Base-by-base conservation (phyloP, 768 basidiomycete genomes). In the Fomitopsis pulvina region DNA sequence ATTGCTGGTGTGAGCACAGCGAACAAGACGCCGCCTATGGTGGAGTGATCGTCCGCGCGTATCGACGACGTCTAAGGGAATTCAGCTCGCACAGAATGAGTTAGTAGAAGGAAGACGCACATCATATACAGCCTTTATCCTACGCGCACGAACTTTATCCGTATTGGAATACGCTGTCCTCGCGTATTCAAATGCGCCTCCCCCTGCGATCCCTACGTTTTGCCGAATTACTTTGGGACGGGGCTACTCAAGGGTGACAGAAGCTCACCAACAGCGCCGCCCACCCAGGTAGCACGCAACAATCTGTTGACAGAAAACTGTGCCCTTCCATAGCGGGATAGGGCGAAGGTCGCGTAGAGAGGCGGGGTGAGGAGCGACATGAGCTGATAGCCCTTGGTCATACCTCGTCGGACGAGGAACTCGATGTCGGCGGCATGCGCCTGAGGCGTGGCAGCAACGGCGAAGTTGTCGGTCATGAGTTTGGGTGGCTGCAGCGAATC, bases 221-320 rank as follows among this genome's bases (percentile, higher is more conserved):
- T 26, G 46, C 47, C 7, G 8, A 32, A 32, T 16, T 20, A 11
- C 2, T 46, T 39, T 25, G 24, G 7, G 12, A 43, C 27, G 28
- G 5, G 16, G 25, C 41, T 22, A 20, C 48, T 39, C 26, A 21
- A 4, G 24, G 3, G 2, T 20, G 20, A 20, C 11, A 48, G 20
- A 40, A 12, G 37, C 69, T 32, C 59, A 81, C 87, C 87, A 44
- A 66, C 68, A 16, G 75, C 63, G 26, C 87, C 84, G 16, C 83
- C 82, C 4, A 82, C 58, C 87, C 86, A 89, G 14, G 85, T 85
- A 27, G 85, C 80, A 11, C 85, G 79, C 29, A 90, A 71, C 14
- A 82, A 57, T 24, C 76, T 76, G 58, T 86, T 89, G 34, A 82
- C 57, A 6, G 74, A 76, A 48, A 88, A 67, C 25, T 78, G 71